Conservation (phyloP, 2,329 filamentous ascomycete species). For the Paecilomyces dactylethromorphus region DNA sequence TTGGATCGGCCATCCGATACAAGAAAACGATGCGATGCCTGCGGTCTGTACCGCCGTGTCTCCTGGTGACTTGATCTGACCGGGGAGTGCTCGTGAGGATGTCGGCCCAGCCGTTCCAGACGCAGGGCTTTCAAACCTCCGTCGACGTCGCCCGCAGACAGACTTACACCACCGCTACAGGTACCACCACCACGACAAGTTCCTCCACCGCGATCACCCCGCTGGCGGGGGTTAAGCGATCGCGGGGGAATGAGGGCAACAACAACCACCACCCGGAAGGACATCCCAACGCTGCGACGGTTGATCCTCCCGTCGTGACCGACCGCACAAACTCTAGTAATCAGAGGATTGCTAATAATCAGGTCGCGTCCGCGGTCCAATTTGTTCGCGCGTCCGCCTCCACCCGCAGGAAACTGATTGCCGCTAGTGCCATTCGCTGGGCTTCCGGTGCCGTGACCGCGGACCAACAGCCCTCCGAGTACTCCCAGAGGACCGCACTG, state of each 20-base stretch:
- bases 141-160: slow-evolving; percentile 35
- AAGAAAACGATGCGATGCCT: neutral
- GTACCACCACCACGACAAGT: neutral
- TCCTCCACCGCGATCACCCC: slow-evolving; percentile 23
- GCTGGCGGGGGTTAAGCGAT: slow-evolving; percentile 47
- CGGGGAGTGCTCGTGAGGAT: slow-evolving; percentile 16
- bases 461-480: slow-evolving; percentile 39
- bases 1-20: neutral
- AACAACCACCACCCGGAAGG: neutral
- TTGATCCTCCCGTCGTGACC: neutral
- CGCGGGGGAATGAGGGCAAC: slow-evolving; percentile 6
- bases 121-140: slow-evolving; percentile 47
- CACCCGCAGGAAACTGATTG: slow-evolving; percentile 28
- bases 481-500: slow-evolving; percentile 47
- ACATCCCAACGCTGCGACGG: neutral
- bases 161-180: slow-evolving; percentile 18
- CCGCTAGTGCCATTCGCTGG: slow-evolving; percentile 29
- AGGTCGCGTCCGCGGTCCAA: slow-evolving; percentile 14
- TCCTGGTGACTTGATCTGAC: neutral
- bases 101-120: slow-evolving; percentile 31
- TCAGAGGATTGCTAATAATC: neutral
- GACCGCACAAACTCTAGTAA: neutral
- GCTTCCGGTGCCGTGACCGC: slow-evolving; percentile 13
- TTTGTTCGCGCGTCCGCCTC: slow-evolving; percentile 22
- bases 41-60: neutral